A percentile compares a stretch with the other conserved stretches of the same genome.
These are phyloP conservation scores for Pinus taeda DNA, from an alignment of 75 land plant species.

Conservation along the genomic window DNA sequence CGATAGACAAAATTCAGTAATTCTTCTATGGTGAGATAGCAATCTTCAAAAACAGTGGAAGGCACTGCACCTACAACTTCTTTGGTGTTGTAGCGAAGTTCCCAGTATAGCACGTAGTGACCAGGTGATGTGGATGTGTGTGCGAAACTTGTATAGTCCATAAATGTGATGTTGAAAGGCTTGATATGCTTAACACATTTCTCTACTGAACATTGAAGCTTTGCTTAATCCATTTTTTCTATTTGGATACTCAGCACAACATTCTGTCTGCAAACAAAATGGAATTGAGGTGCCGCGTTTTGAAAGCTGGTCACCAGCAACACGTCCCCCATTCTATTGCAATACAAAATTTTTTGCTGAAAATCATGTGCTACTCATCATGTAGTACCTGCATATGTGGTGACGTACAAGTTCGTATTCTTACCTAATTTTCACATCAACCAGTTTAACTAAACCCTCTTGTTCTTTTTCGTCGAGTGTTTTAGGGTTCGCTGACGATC, in stretches of 20 bases:
- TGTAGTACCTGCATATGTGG: conserved; percentile 50
- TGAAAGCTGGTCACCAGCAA: conserved; percentile 83
- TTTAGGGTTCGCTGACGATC: neutral
- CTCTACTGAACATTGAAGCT: conserved; percentile 58
- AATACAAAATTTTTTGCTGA: conserved; percentile 38
- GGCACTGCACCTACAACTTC: neutral
- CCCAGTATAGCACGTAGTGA: conserved; percentile 81
- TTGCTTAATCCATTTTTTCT: conserved; percentile 85
- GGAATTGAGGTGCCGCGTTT: conserved; percentile 81
- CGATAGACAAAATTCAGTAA: conserved; percentile 66
- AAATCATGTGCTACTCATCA: neutral
- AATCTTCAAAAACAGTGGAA: conserved; percentile 23
- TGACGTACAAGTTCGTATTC: conserved; percentile 86
- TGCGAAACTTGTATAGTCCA: conserved; percentile 76
- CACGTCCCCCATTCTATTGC: conserved; percentile 84
- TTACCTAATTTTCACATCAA: conserved; percentile 64
- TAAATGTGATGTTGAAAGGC: conserved; percentile 27
- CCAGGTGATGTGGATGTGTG: conserved; percentile 70
- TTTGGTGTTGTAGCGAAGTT: conserved; percentile 23
- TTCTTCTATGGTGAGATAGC: conserved; percentile 67
- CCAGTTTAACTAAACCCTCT: conserved; percentile 50
- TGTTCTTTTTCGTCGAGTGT: conserved; percentile 1
- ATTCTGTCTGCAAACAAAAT: conserved; percentile 75
- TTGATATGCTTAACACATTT: conserved; percentile 39
- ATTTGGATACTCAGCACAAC: conserved; percentile 82